Base-by-base conservation (phyloP, 2,329 filamentous ascomycete genomes). In the Akanthomyces uredinophilus region DNA sequence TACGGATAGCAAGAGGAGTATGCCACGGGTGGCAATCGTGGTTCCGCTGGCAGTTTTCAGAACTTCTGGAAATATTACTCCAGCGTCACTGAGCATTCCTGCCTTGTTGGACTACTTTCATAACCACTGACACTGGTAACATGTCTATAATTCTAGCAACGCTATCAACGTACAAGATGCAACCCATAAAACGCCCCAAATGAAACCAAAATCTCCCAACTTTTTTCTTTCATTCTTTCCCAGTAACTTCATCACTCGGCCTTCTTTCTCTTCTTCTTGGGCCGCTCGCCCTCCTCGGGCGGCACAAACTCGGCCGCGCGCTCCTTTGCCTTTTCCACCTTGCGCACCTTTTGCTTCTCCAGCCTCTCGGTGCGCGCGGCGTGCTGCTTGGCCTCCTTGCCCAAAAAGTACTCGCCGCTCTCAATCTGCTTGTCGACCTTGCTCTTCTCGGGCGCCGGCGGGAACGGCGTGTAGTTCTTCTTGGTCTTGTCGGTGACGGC, bases 361-460 rank as follows among this genome's bases (percentile, higher is more conserved):
- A 91, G 84, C 67, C 92, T 82, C 71, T 91, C 90, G 72, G 94
- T 89, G 75, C 90, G 87, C 52, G 82, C 87, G 60, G 88, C 89
- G 64, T 93, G 83, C 71, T 96, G 91, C 82, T 96, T 96, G 64
- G 92, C 93, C 71, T 93, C 87, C 81, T 96, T 96, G 72, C 88
- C 88, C 72, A 99, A 77, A 76, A 98, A 98, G 79, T 96, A 99
- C 79, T 98, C 94, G 78, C 95, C 94, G 69, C 87, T 93, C 81
- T 99, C 95, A 79, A 99, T 96, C 83, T 99, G 94, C 76, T 92
- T 78, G 77, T 99, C 95, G 69, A 99, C 85, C 86, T 98, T 99
- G 86, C 93, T 97, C 90, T 96, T 96, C 83, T 99, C 94, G 67
- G 93, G 92, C 49, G 92, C 86, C 7, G 95, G 95, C 54, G 95